Evolutionary conservation across 163 green algal genomes (phyloP), one percentile per base, ranked within the genome.

Genomic region (Volvox carteri): DNA sequence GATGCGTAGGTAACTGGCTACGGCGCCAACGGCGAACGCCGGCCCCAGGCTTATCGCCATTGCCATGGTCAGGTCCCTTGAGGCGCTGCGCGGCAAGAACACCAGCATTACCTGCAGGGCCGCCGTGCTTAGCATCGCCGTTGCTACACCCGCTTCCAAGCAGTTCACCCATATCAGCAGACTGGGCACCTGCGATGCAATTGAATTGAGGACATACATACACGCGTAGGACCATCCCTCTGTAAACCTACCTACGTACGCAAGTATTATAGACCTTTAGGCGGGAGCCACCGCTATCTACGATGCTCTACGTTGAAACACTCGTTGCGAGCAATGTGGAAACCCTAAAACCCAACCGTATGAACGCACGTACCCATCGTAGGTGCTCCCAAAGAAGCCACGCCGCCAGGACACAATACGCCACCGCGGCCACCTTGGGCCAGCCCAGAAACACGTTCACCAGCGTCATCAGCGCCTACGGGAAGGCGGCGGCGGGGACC

Each of bases 301-400:
- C n/a, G n/a, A n/a, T n/a, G n/a, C n/a, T n/a, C n/a, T n/a, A n/a
- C n/a, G n/a, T n/a, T n/a, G n/a, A n/a, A n/a, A n/a, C n/a, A n/a
- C n/a, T n/a, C n/a, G n/a, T n/a, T n/a, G n/a, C n/a, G n/a, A n/a
- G n/a, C n/a, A n/a, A n/a, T n/a, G n/a, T n/a, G n/a, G n/a, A n/a
- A n/a, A n/a, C n/a, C n/a, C n/a, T n/a, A n/a, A n/a, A n/a, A n/a
- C n/a, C n/a, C n/a, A n/a, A n/a, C n/a, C n/a, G n/a, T n/a, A n/a
- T n/a, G n/a, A n/a, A n/a, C n/a, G n/a, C n/a, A n/a, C n/a, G n/a
- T n/a, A 87, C 80, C 80, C 80, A 87, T 46, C 80, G n/a, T 41
- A 87, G 80, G 80, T 87, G 78, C 78, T 86, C 35, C 58, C 60
- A 86, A 4, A 42, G 58, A 28, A 86, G 78, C 41, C 58, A 62